Percentiles rank a stretch among this genome's conserved stretches.
Conservation (phyloP, 495 filamentous ascomycete genomes). For the Tuber indicum region DNA sequence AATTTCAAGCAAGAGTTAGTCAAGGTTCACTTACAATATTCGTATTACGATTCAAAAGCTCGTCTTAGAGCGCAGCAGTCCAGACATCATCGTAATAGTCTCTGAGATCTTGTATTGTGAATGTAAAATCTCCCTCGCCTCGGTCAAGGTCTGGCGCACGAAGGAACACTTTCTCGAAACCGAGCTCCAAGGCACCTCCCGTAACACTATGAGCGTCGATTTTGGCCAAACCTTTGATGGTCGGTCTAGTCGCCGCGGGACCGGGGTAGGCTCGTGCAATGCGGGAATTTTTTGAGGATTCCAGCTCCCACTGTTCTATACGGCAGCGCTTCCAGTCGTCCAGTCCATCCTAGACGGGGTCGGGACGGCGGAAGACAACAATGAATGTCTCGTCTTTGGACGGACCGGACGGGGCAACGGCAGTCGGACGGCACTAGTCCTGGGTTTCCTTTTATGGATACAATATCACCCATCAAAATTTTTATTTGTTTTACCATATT, state of each 20-base stretch:
- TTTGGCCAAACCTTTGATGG: background rate
- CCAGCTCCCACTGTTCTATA: background rate
- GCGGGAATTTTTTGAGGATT: background rate
- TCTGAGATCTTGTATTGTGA: slow-evolving; percentile 6
- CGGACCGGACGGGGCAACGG: too few relatives aligned
- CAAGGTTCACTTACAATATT: background rate
- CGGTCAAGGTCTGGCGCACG: background rate
- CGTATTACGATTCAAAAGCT: background rate
- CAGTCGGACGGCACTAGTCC: too few relatives aligned
- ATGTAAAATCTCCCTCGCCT: slow-evolving; percentile 2
- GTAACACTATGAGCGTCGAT: background rate
- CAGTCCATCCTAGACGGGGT: too few relatives aligned
- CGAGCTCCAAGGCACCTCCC: background rate
- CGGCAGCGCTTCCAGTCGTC: too few relatives aligned
- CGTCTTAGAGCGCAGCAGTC: background rate
- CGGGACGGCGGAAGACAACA: too few relatives aligned
- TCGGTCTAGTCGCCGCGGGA: background rate
- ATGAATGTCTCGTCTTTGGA: too few relatives aligned
- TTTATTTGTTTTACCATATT: too few relatives aligned
- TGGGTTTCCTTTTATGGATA: too few relatives aligned
- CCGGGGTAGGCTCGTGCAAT: background rate
- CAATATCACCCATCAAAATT: too few relatives aligned
- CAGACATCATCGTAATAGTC: background rate
- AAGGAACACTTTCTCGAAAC: slow-evolving; percentile 14
- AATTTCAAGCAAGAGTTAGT: background rate